These are phyloP conservation scores for Kodamaea sagamina DNA, from an alignment of 805 yeast genomes.

Conservation along the genomic window DNA sequence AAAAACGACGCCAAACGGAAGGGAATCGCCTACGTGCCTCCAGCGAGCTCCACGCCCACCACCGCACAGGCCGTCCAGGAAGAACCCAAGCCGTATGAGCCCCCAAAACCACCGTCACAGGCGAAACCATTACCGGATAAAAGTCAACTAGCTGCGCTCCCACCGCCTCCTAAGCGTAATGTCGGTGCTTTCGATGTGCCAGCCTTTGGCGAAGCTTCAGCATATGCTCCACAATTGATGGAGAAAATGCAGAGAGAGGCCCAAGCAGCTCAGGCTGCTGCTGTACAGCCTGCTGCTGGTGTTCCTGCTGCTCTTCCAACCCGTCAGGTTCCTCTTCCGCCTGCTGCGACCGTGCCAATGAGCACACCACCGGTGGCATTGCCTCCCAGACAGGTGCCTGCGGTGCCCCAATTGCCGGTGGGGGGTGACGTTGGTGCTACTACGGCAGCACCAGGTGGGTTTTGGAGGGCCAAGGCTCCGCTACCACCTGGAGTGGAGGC, in stretches of 20 bases:
- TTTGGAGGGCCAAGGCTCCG: background rate
- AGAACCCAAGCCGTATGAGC: background rate
- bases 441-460: slow-evolving; percentile 8
- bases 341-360: slow-evolving; percentile 6
- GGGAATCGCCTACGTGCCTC: slow-evolving; percentile 19
- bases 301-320: slow-evolving; percentile 8
- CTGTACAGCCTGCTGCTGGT: background rate
- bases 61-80: too few species aligned
- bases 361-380: background rate
- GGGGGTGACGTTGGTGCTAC: background rate
- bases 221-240: slow-evolving; percentile 8
- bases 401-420: background rate
- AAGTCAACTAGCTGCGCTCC: slow-evolving; percentile 35
- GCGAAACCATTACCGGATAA: slow-evolving; percentile 19
- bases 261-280: slow-evolving; percentile 1
- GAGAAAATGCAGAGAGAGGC: slow-evolving; percentile 3
- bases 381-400: slow-evolving; percentile 2
- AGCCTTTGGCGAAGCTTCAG: slow-evolving; percentile 16
- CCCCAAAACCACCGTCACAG: slow-evolving; percentile 14
- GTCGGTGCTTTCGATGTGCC: slow-evolving; percentile 32
- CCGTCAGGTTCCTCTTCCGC: slow-evolving; percentile 11
- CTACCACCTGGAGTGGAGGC: slow-evolving; percentile 3
- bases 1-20: slow-evolving; percentile 35
- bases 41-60: background rate
- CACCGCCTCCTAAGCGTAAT: slow-evolving; percentile 49